A percentile compares a stretch with the other conserved stretches of the same genome.
phyloP scores from a whole-genome alignment of 345 rosid species.

The Passiflora organensis region DNA sequence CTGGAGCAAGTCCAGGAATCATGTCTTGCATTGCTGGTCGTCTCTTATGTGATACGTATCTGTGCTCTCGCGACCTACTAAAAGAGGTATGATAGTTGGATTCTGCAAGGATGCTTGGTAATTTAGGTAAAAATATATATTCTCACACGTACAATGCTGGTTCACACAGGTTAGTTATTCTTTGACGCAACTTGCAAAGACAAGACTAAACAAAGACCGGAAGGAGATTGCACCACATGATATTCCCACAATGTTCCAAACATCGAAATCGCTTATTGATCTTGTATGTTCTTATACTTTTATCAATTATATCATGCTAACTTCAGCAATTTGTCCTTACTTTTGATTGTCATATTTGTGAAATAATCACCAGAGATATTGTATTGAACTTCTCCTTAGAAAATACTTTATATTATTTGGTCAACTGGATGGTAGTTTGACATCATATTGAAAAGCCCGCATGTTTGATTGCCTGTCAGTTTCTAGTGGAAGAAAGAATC shows the following conservation, averaged over 20 bases:
- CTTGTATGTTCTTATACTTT: conserved; percentile 55
- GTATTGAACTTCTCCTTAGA: neutral
- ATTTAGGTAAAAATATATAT: conserved; percentile 15
- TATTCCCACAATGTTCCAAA: conserved; percentile 73
- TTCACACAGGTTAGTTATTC: conserved; percentile 91
- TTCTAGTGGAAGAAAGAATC: no score
- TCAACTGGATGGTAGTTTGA: neutral
- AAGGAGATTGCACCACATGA: conserved; percentile 83
- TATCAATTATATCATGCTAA: conserved; percentile 2
- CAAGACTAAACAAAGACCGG: conserved; percentile 78
- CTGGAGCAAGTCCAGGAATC: conserved; percentile 92
- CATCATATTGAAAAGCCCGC: no score
- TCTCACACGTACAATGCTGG: conserved; percentile 22
- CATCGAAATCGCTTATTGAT: conserved; percentile 67
- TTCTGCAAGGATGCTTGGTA: conserved; percentile 7
- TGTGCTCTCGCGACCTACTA: conserved; percentile 82
- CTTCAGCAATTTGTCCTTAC: no score
- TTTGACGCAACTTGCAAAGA: conserved; percentile 84
- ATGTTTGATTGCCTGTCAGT: no score
- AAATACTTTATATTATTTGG: neutral
- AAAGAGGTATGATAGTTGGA: conserved; percentile 57
- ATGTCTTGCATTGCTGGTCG: conserved; percentile 96
- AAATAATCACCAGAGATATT: neutral
- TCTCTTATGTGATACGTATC: conserved; percentile 85
- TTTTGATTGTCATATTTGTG: no score